Evolutionary conservation across 805 yeast genomes (phyloP).

Genomic region (Myxozyma sirexii): DNA sequence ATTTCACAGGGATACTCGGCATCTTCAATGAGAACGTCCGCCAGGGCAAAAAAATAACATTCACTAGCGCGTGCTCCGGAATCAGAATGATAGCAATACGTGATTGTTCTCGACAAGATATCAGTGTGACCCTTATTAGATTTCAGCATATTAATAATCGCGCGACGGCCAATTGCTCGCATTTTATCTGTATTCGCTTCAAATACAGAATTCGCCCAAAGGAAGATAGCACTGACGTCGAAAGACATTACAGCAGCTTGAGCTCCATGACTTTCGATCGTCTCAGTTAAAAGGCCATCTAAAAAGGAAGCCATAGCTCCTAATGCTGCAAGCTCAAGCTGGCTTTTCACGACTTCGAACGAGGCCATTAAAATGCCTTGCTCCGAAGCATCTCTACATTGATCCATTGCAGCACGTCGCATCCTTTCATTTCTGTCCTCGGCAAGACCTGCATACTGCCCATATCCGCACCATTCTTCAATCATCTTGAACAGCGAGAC

Average conservation of each 20-base stretch:
- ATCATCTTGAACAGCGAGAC: constrained; percentile 78
- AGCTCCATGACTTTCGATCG: constrained; percentile 39
- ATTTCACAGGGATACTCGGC: constrained; percentile 55
- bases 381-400: constrained; percentile 45
- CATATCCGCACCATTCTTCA: constrained; percentile 95
- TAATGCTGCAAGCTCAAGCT: constrained; percentile 68
- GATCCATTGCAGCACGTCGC: constrained; percentile 43
- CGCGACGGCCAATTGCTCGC: constrained; percentile 66
- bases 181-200: constrained; percentile 58
- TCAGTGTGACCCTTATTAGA: constrained; percentile 60
- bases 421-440: constrained; percentile 71
- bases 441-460: constrained; percentile 61
- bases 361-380: constrained; percentile 58
- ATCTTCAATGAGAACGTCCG: constrained; percentile 60
- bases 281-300: constrained; percentile 66
- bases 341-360: constrained; percentile 75
- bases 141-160: constrained; percentile 66
- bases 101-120: constrained; percentile 59
- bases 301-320: constrained; percentile 81
- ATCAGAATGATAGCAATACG: constrained; percentile 69
- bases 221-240: constrained; percentile 65
- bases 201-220: constrained; percentile 81
- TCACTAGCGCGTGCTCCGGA: constrained; percentile 56
- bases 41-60: constrained; percentile 70
- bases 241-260: constrained; percentile 64